Evolutionary conservation across 2,329 filamentous ascomycete species (phyloP), one percentile per base, ranked within the genome.

Genomic region (Penicillium sp.): DNA sequence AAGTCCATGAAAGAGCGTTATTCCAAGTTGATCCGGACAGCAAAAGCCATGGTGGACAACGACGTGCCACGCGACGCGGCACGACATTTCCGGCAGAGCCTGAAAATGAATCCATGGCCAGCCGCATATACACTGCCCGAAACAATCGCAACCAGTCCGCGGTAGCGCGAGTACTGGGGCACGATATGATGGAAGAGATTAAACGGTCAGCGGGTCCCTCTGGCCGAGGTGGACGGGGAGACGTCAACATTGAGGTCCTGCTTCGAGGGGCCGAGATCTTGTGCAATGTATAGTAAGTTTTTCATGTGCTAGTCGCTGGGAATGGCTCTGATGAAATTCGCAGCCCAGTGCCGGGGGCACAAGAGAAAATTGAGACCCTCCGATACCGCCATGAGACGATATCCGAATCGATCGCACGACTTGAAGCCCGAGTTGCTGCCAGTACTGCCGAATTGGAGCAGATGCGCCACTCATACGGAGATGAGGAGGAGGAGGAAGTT

Each of bases 1-100:
- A 98, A 70, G 74, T 86, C 24, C 91, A 97, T 72, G 93, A 98
- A 69, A 86, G 90, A 62, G 91, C 91, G 5, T 82, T 98, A 13
- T 98, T 97, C 74, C 94, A 91, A 34, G 84, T 95, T 0, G 90
- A 91, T 1, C 83, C 87, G 0, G 81, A 86, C 0, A 77, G 73
- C 4, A 76, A 77, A 3, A 43, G 69, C 62, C 53, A 74, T 64
- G 67, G 76, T 47, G 74, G 66, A 53, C 78, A 60, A 60, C 72
- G 59, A 66, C 76, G 57, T 61, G 67, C 61, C 49, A 71, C 66
- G 39, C 68, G 79, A 45, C 68, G 73, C 55, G 75, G 73, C 50
- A 80, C 76, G 29, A 75, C 68, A 55, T 76, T 72, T 67, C 73
- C 62, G 64, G 68, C 60, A 8, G 67, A 70, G 41, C 35, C 46